These are phyloP conservation scores for Tilletia caries DNA, from an alignment of 1,284 basidiomycete genomes.

Conservation along the genomic window DNA sequence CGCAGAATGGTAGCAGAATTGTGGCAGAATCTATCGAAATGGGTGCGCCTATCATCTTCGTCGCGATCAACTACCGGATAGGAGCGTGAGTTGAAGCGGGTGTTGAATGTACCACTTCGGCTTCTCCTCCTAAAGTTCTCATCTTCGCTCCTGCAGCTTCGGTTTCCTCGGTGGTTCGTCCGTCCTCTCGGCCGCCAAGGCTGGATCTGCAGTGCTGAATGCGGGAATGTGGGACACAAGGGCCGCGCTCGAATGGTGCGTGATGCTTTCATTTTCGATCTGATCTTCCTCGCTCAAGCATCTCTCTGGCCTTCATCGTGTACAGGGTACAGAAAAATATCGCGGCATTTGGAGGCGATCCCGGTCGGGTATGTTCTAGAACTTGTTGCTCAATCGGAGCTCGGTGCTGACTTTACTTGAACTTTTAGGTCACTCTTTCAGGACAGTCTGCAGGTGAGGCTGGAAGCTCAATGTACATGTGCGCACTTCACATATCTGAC, in stretches of 20 bases:
- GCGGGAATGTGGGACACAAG: constrained; percentile 7
- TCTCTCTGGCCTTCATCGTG: no score
- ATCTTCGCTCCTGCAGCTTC: background rate
- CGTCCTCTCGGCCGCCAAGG: background rate
- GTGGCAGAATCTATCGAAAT: background rate
- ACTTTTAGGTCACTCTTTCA: background rate
- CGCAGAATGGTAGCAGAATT: background rate
- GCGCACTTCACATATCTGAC: background rate
- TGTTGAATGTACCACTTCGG: background rate
- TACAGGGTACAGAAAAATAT: constrained; percentile 1
- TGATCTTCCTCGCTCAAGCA: no score
- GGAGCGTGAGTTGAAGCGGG: background rate
- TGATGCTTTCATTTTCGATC: no score
- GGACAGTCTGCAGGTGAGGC: constrained; percentile 6
- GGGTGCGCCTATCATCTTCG: background rate
- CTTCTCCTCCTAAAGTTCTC: background rate
- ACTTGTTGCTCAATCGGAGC: background rate
- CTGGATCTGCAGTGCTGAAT: background rate
- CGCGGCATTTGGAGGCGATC: background rate
- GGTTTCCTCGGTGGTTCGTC: constrained; percentile 7
- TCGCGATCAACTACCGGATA: constrained; percentile 6
- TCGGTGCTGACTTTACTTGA: background rate
- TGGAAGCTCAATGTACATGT: background rate
- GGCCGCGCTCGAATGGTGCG: background rate
- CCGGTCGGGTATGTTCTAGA: background rate